Evolutionary conservation across 2,329 filamentous ascomycete genomes (phyloP).

Genomic region (Purpureocillium lavendulum): DNA sequence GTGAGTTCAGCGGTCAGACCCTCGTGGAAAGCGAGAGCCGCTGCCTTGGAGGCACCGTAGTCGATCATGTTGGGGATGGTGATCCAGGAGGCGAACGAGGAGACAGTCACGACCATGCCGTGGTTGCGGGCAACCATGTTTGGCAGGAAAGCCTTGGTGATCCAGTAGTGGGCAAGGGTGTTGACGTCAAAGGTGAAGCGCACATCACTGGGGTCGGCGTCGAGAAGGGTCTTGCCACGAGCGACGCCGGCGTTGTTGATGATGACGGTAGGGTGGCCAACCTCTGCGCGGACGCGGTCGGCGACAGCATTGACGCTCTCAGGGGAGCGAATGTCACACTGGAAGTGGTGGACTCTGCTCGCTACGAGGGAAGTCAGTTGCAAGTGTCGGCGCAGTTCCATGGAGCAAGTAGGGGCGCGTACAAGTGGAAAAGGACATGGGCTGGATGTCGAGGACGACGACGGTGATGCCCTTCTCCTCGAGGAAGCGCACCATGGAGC

Average conservation of each 20-base stretch:
- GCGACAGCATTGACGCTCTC: constrained; percentile 43
- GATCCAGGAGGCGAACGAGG: constrained; percentile 54
- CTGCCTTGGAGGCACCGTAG: constrained; percentile 41
- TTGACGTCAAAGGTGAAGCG: constrained; percentile 66
- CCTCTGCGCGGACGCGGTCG: constrained; percentile 38
- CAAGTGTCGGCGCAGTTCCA: too few species aligned
- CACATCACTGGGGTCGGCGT: constrained; percentile 47
- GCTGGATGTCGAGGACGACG: constrained; percentile 62
- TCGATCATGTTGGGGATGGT: constrained; percentile 44
- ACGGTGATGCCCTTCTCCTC: constrained; percentile 57
- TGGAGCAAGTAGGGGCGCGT: too few species aligned
- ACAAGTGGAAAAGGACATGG: constrained; percentile 45
- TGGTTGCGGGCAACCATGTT: constrained; percentile 55
- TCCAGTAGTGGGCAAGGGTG: constrained; percentile 57
- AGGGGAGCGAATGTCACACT: constrained; percentile 60
- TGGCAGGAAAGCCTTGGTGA: constrained; percentile 60
- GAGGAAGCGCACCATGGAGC: constrained; percentile 55
- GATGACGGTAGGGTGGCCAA: constrained; percentile 60
- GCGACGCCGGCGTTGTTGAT: constrained; percentile 66
- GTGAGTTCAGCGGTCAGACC: constrained; percentile 50
- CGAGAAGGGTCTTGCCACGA: constrained; percentile 53
- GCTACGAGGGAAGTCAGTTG: constrained; percentile 11
- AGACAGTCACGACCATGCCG: constrained; percentile 65
- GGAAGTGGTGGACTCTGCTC: constrained; percentile 56
- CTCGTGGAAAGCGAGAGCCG: constrained; percentile 60